phyloP scores from a whole-genome alignment of 306 rosid genomes.

The Trifolium fragiferum region DNA sequence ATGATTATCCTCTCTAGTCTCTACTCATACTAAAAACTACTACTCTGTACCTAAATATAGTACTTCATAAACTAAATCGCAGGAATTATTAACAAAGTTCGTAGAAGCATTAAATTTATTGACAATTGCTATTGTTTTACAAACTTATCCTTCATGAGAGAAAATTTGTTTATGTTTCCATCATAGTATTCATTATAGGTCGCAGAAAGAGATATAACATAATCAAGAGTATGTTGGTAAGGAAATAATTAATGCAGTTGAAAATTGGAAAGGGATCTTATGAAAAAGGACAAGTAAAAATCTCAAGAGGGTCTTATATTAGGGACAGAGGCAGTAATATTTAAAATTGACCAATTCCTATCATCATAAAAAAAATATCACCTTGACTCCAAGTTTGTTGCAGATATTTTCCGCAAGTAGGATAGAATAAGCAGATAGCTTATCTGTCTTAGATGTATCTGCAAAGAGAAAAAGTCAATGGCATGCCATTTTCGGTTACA shows the following conservation, averaged over 20 bases:
- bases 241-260: neutral
- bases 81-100: neutral
- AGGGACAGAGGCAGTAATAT: neutral
- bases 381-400: constrained; percentile 81
- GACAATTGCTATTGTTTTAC: neutral
- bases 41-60: neutral
- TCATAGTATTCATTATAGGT: neutral
- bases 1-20: constrained; percentile 25
- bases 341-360: constrained; percentile 28
- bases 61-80: neutral
- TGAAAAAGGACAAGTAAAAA: neutral
- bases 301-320: neutral
- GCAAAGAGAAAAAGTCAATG: constrained; percentile 50
- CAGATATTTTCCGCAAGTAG: constrained; percentile 90
- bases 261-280: neutral
- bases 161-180: neutral
- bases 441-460: constrained; percentile 90
- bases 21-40: neutral
- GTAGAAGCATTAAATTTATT: neutral
- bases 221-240: neutral
- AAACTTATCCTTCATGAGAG: neutral
- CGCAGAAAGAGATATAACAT: neutral
- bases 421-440: constrained; percentile 83
- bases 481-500: constrained; percentile 39
- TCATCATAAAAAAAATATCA: constrained; percentile 39